Base-by-base conservation (phyloP, 2,329 filamentous ascomycete species). In the Aureobasidium zeae region DNA sequence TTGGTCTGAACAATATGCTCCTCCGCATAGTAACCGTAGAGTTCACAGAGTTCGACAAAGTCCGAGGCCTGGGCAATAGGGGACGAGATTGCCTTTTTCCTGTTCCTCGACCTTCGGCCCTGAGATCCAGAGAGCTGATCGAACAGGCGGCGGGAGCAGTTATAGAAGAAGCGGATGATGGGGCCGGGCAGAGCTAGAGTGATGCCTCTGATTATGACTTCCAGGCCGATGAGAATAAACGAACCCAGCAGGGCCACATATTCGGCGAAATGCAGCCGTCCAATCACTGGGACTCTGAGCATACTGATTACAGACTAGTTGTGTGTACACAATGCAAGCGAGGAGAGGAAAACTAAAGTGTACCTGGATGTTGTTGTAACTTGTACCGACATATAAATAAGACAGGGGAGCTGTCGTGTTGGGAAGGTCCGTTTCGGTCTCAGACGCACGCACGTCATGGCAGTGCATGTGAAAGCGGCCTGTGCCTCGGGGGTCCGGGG, bases 1-100 rank as follows among this genome's bases (percentile, higher is more conserved):
- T 79, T 80, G 2, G 91, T 98, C 63, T 94, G 88, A 9, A 94
- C 84, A 37, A 98, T 81, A 61, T 98, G 91, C 65, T 98, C 91
- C 62, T 98, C 91, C 5, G 89, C 86, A 54, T 86, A 83, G 64
- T 95, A 96, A 34, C 88, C 89, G 63, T 81, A 94, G 10, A 94
- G 68, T 28, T 80, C 81, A 63, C 89, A 96, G n/a, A 98, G 75
- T 58, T 96, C 89, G 33, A 86, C 79, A 61, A 98, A 96, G 58
- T 96, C 91, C 48, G 84, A 77, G 4, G 89, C 86, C 58, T 91
- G 81, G 45, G 86, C 82, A 46, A 98, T 80, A 7, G 80, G 78
- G 26, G 51, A 55, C 9, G 57, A 58, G 19, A 62, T 57, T 29
- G 49, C 49, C 58, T 82, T 83, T 56, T 79, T 82, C 57, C 74